These are phyloP conservation scores for Geotrichum reessii DNA, from an alignment of 1,139 yeast genomes.

Conservation along the genomic window DNA sequence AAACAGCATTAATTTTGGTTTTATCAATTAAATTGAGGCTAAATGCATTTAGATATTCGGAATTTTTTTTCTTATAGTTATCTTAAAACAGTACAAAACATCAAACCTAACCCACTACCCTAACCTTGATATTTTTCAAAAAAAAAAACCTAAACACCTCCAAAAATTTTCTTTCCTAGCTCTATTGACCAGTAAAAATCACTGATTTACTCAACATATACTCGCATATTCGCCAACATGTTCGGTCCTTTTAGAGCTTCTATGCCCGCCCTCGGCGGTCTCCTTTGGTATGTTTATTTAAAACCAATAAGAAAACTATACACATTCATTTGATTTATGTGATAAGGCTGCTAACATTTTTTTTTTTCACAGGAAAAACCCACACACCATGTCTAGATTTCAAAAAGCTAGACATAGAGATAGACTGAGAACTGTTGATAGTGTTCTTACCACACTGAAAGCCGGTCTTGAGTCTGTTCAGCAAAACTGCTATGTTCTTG, in stretches of 20 bases:
- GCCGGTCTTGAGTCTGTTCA: conserved; percentile 51
- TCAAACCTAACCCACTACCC: neutral
- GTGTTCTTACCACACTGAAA: conserved; percentile 65
- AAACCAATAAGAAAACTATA: neutral
- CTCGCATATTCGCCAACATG: conserved; percentile 41
- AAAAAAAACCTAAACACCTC: neutral
- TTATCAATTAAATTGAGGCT: too few relatives aligned
- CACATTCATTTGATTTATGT: neutral
- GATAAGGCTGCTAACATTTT: neutral
- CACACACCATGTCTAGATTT: conserved; percentile 69
- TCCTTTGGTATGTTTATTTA: conserved; percentile 65
- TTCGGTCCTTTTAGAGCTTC: conserved; percentile 78
- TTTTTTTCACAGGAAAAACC: conserved; percentile 47
- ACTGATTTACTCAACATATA: neutral
- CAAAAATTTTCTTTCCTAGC: neutral
- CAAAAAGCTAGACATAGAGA: conserved; percentile 82
- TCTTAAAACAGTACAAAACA: too few relatives aligned
- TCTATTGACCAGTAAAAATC: neutral
- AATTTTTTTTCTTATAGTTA: too few relatives aligned
- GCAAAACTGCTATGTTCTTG: conserved; percentile 49
- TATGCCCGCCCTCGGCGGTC: conserved; percentile 64
- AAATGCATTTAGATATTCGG: too few relatives aligned
- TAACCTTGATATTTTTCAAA: neutral
- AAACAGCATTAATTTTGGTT: too few relatives aligned
- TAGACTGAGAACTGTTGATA: conserved; percentile 76